A percentile compares a stretch with the other conserved stretches of the same genome.
phyloP scores from a whole-genome alignment of 2,329 filamentous ascomycete genomes.

The Rosellinia necatrix region DNA sequence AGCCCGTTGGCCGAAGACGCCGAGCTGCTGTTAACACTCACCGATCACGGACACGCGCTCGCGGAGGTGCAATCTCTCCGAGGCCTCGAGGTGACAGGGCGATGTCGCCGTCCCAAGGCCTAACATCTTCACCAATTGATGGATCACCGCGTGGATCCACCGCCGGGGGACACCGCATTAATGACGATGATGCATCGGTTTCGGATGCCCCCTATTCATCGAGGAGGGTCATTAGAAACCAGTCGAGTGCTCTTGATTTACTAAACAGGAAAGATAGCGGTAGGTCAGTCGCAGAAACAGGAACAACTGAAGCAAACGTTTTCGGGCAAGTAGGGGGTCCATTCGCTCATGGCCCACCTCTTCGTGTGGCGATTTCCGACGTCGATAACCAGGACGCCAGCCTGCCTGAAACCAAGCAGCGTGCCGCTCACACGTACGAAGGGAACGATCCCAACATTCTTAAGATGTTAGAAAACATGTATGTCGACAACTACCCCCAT shows the following conservation, averaged over 20 bases:
- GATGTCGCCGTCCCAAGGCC: slow-evolving; percentile 33
- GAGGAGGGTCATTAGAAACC: slow-evolving; percentile 56
- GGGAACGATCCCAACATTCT: slow-evolving; percentile 75
- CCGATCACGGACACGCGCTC: slow-evolving; percentile 49
- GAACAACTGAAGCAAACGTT: slow-evolving; percentile 62
- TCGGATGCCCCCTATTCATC: slow-evolving; percentile 50
- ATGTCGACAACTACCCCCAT: slow-evolving; percentile 70
- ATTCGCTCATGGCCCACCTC: slow-evolving; percentile 47
- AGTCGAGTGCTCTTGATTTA: slow-evolving; percentile 63
- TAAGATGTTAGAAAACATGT: slow-evolving; percentile 82
- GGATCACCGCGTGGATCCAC: slow-evolving; percentile 46
- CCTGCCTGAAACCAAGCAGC: slow-evolving; percentile 51
- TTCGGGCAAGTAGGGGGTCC: slow-evolving; percentile 65
- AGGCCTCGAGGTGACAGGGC: slow-evolving; percentile 43
- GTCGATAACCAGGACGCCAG: slow-evolving; percentile 39
- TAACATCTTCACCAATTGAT: slow-evolving; percentile 40
- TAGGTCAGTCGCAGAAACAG: slow-evolving; percentile 63
- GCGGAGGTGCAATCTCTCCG: slow-evolving; percentile 43
- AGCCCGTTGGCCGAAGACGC: slow-evolving; percentile 60
- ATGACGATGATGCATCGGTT: slow-evolving; percentile 44
- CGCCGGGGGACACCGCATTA: slow-evolving; percentile 33
- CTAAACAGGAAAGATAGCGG: slow-evolving; percentile 63
- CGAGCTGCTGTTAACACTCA: slow-evolving; percentile 58
- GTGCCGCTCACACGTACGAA: slow-evolving; percentile 78
- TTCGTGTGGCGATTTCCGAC: slow-evolving; percentile 43